phyloP scores from a whole-genome alignment of 2,329 filamentous ascomycete species.

The Ceratocystis harringtonii region DNA sequence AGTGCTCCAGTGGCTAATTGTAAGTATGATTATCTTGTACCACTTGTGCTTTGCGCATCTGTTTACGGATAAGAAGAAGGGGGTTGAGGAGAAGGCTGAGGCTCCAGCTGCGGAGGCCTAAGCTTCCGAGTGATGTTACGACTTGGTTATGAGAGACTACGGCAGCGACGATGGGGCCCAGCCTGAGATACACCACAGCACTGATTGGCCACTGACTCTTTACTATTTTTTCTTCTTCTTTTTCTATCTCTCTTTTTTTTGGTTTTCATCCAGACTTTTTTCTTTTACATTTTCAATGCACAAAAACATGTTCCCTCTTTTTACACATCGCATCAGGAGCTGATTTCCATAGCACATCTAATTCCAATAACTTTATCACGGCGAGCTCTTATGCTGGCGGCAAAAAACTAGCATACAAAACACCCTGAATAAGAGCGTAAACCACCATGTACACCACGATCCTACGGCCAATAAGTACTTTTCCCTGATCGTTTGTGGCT shows the following conservation, averaged over 20 bases:
- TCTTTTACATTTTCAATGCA: not conserved
- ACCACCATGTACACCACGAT: slow-evolving; percentile 56
- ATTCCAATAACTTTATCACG: not conserved
- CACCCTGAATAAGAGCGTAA: slow-evolving; percentile 71
- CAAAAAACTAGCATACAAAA: slow-evolving; percentile 76
- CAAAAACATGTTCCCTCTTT: not conserved
- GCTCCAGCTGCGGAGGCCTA: not conserved
- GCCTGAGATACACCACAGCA: not conserved
- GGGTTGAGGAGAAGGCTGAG: not conserved
- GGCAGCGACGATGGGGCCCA: not conserved
- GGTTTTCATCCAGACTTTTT: not conserved
- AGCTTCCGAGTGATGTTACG: not conserved
- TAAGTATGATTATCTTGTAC: slow-evolving; percentile 15
- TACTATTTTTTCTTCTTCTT: not conserved
- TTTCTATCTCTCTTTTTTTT: not conserved
- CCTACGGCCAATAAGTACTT: slow-evolving; percentile 23
- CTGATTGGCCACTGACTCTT: not conserved
- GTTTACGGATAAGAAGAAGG: slow-evolving; percentile 14
- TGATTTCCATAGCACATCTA: not conserved
- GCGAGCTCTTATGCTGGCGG: slow-evolving; percentile 55
- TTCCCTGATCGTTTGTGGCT: slow-evolving; percentile 14
- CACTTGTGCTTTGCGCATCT: slow-evolving; percentile 16
- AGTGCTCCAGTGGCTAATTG: slow-evolving; percentile 16
- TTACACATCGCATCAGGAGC: not conserved
- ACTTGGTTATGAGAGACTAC: not conserved